These are phyloP conservation scores for Alnus glutinosa DNA, from an alignment of 306 rosid species.

Conservation along the genomic window DNA sequence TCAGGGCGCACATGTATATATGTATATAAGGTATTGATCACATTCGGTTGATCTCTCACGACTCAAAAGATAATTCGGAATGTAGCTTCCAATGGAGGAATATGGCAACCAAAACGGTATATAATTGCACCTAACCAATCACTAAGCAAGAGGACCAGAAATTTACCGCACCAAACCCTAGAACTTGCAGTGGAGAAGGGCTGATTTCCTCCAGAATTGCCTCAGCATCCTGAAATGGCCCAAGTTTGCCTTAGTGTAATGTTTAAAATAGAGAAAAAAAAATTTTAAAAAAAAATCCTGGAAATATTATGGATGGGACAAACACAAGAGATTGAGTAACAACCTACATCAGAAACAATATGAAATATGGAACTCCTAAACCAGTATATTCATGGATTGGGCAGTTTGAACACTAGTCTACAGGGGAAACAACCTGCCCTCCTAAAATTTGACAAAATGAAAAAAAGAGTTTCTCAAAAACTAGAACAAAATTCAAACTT, in stretches of 20 bases:
- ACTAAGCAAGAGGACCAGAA: constrained; percentile 26
- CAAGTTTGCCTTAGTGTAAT: constrained; percentile 17
- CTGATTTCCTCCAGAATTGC: constrained; percentile 78
- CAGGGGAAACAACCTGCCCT: background rate
- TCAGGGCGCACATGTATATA: too few relatives aligned
- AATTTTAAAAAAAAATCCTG: background rate
- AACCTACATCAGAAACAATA: background rate
- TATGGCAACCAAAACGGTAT: constrained; percentile 27
- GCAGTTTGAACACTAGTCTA: background rate
- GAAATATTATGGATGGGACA: background rate
- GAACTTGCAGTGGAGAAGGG: constrained; percentile 65
- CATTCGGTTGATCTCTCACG: background rate
- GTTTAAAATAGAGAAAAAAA: background rate
- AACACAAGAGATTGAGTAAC: background rate
- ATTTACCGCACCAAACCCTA: constrained; percentile 82
- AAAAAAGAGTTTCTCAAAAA: background rate
- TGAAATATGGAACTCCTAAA: background rate
- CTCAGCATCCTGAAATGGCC: constrained; percentile 82
- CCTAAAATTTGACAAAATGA: background rate
- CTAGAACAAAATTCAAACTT: background rate
- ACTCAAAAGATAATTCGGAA: background rate
- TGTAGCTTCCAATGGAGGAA: background rate
- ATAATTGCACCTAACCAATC: constrained; percentile 20
- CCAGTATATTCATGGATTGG: background rate
- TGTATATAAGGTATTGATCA: background rate